phyloP scores from a whole-genome alignment of 805 yeast genomes.

The baker's yeast (Saccharomyces cerevisiae) region DNA sequence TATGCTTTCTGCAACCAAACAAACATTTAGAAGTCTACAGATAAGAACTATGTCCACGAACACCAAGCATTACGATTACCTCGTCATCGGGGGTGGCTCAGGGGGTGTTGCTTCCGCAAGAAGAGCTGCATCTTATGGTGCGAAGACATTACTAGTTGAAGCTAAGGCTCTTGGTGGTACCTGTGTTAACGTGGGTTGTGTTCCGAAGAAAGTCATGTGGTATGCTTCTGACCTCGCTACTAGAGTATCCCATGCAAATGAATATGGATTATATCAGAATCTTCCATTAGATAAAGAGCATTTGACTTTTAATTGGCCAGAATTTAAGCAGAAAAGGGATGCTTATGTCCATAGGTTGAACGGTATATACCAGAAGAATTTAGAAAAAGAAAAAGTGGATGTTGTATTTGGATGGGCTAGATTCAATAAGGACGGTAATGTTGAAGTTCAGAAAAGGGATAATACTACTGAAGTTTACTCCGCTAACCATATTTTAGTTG shows the following conservation, averaged over 20 bases:
- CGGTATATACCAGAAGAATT: constrained; percentile 86
- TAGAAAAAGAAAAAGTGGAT: constrained; percentile 84
- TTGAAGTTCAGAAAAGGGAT: constrained; percentile 68
- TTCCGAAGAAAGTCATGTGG: constrained; percentile 99
- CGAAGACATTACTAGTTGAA: constrained; percentile 76
- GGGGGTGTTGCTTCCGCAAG: constrained; percentile 99
- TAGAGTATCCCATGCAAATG: constrained; percentile 62
- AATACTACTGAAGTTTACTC: constrained; percentile 52
- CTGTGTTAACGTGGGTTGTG: constrained; percentile 98
- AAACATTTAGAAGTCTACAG: background rate
- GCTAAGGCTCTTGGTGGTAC: constrained; percentile 88
- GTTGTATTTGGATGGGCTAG: constrained; percentile 79
- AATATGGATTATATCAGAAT: constrained; percentile 70
- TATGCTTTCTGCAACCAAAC: background rate
- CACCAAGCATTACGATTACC: constrained; percentile 65
- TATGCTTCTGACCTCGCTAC: constrained; percentile 86
- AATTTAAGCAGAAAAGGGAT: constrained; percentile 80
- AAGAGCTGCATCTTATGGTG: constrained; percentile 91
- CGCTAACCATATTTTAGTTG: constrained; percentile 78
- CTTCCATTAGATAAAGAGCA: constrained; percentile 41
- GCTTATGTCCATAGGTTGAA: constrained; percentile 82
- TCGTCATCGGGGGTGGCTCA: constrained; percentile 98
- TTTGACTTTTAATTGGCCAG: constrained; percentile 70
- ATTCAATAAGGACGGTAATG: constrained; percentile 60
- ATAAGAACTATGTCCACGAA: constrained; percentile 47